phyloP scores from a whole-genome alignment of 257 asterid genomes.

The Penstemon davidsonii region DNA sequence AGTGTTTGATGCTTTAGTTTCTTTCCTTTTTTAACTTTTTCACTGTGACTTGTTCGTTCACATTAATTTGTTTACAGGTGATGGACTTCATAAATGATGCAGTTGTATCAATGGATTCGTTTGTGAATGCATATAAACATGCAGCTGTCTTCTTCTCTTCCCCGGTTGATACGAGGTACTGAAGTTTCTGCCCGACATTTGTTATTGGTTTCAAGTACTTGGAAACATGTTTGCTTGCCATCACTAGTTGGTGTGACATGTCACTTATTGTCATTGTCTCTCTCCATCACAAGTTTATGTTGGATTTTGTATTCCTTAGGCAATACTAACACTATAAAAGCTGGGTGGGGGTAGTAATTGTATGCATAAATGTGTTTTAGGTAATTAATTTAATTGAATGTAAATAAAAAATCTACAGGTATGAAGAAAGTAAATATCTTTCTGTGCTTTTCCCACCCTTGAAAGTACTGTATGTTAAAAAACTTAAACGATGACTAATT shows the following conservation, averaged over 20 bases:
- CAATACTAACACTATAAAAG: no score
- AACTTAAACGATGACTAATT: no score
- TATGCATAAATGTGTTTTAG: neutral
- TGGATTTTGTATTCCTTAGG: no score
- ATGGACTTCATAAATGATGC: slow-evolving; percentile 97
- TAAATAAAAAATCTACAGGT: neutral
- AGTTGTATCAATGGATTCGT: slow-evolving; percentile 81
- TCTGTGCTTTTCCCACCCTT: neutral
- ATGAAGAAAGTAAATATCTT: slow-evolving; percentile 2
- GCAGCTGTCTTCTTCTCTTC: slow-evolving; percentile 77
- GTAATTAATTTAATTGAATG: neutral
- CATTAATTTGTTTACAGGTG: slow-evolving; percentile 51
- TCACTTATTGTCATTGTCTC: no score
- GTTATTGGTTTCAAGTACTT: neutral
- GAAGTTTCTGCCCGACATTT: slow-evolving; percentile 18
- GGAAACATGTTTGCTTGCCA: no score
- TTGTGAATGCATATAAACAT: slow-evolving; percentile 68
- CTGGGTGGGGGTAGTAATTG: no score
- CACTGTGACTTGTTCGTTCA: slow-evolving; percentile 9
- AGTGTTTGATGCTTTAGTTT: neutral
- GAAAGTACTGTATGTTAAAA: no score
- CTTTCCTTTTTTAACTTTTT: slow-evolving; percentile 5
- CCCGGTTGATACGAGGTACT: slow-evolving; percentile 75
- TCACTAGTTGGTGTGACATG: no score
- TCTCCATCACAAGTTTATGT: no score